These are phyloP conservation scores for Gloeostereum incarnatum DNA, from an alignment of 768 basidiomycete genomes.

Conservation along the genomic window DNA sequence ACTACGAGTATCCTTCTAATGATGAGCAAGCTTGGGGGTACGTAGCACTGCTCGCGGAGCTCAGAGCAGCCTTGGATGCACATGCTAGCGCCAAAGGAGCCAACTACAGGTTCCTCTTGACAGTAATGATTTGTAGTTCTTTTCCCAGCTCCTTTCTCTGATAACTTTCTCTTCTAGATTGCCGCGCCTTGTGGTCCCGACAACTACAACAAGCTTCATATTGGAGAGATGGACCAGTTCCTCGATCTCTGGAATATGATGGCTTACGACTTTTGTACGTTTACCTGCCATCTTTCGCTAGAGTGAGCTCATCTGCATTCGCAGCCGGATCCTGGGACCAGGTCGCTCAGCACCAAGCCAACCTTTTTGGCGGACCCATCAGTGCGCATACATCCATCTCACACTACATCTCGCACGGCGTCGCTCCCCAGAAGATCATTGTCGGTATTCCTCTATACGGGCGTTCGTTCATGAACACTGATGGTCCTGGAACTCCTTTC, in stretches of 20 bases:
- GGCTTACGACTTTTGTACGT: slow-evolving; percentile 78
- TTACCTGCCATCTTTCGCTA: not conserved
- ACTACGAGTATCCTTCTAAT: slow-evolving; percentile 88
- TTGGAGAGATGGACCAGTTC: slow-evolving; percentile 77
- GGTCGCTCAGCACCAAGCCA: slow-evolving; percentile 78
- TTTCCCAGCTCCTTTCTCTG: slow-evolving; percentile 3
- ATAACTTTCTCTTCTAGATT: slow-evolving; percentile 36
- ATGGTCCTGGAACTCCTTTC: slow-evolving; percentile 74
- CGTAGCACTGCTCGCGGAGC: slow-evolving; percentile 67
- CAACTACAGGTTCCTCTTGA: slow-evolving; percentile 60
- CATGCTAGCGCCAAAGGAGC: slow-evolving; percentile 53
- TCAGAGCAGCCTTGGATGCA: slow-evolving; percentile 66
- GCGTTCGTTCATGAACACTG: slow-evolving; percentile 78
- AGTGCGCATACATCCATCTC: slow-evolving; percentile 56
- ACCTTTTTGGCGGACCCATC: slow-evolving; percentile 60
- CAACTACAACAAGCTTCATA: slow-evolving; percentile 72
- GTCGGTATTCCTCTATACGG: slow-evolving; percentile 93
- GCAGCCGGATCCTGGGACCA: slow-evolving; percentile 72
- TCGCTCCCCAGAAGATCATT: slow-evolving; percentile 72
- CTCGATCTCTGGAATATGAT: slow-evolving; percentile 98
- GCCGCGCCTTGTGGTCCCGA: slow-evolving; percentile 89
- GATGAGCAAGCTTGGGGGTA: slow-evolving; percentile 76
- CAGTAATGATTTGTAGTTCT: slow-evolving; percentile 47
- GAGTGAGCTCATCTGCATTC: not conserved
- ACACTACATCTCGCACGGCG: slow-evolving; percentile 65